phyloP scores from a whole-genome alignment of 768 basidiomycete genomes.

The Phylloporus scabripes region DNA sequence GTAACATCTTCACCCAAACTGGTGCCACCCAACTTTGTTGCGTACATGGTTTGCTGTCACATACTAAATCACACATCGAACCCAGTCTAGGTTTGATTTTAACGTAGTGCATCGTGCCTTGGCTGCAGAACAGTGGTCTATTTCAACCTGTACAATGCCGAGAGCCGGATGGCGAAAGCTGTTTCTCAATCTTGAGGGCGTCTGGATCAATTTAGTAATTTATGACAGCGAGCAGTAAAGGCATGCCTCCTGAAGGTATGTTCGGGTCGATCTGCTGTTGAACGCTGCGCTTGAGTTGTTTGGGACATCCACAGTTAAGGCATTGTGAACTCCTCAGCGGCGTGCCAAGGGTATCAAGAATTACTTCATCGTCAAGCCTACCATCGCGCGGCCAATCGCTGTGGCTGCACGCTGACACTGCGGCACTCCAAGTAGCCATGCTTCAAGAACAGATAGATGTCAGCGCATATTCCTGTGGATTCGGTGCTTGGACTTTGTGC shows the following conservation, averaged over 20 bases:
- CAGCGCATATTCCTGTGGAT: not conserved
- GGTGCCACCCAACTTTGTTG: slow-evolving; percentile 24
- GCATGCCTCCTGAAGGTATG: not conserved
- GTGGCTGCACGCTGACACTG: not conserved
- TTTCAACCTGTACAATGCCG: not conserved
- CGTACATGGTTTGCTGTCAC: slow-evolving; percentile 36
- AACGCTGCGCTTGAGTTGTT: not conserved
- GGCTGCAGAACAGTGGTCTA: slow-evolving; percentile 43
- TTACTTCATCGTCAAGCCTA: not conserved
- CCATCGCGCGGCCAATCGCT: not conserved
- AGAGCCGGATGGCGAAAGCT: not conserved
- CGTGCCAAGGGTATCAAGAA: not conserved
- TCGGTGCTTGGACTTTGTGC: not conserved
- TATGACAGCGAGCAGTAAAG: not conserved
- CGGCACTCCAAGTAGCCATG: not conserved
- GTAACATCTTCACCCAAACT: slow-evolving; percentile 60
- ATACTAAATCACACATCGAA: not conserved
- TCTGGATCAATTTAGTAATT: not conserved
- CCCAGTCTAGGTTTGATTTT: not conserved
- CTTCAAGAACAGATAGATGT: not conserved
- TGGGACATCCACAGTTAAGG: not conserved
- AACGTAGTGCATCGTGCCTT: slow-evolving; percentile 50
- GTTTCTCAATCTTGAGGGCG: not conserved
- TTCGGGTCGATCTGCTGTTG: not conserved
- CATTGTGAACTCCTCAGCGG: not conserved